Base-by-base conservation (phyloP, 306 rosid species). In the Prunus campanulata region DNA sequence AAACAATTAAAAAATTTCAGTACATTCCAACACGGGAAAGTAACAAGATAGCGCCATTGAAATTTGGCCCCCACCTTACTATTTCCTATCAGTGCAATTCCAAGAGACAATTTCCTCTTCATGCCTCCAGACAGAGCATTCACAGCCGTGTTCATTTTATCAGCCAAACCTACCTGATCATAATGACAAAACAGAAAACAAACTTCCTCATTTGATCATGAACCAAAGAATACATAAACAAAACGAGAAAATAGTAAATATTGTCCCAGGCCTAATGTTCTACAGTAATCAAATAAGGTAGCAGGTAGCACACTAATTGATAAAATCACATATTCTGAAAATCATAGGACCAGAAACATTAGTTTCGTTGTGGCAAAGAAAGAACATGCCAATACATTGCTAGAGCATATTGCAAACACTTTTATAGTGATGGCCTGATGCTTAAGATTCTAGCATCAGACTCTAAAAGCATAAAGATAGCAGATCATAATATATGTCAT, bases 101-200 rank as follows among this genome's bases (percentile, higher is more conserved):
- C 98, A 86, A 94, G 96, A 60, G 98, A 94, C 82, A 94, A 83
- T 79, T 94, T 94, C 93, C 98, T 86, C 88, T 90, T 94, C 98
- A 94, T 94, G 78, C 98, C 98, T 65, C 98, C 98, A 78, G 98
- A 94, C 65, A 92, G 97, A 82, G 94, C 82, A 70, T 82, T 83
- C 75, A 92, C 98, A 70, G 83, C 61, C 35, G 91, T 86, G 84
- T 83, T 92, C 76, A 84, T 84, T 85, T 94, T 94, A 82, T 94
- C 98, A 35, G 93, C 98, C 82, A 94, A 79, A 72, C 98, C 98
- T 82, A 94, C 98, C 98, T 94, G 87, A 47, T 77, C 77, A 86
- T 63, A 70, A 63, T 63, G 74, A 77, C 68, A 77, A 13, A 84
- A 70, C 50, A 78, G 55, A 32, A 71, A 73, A 80, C 25, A 64